Percentiles rank a stretch among this genome's conserved stretches.
Evolutionary conservation across 192 early-diverging fungal genomes (phyloP).

Genomic region (Funneliformis geosporum): DNA sequence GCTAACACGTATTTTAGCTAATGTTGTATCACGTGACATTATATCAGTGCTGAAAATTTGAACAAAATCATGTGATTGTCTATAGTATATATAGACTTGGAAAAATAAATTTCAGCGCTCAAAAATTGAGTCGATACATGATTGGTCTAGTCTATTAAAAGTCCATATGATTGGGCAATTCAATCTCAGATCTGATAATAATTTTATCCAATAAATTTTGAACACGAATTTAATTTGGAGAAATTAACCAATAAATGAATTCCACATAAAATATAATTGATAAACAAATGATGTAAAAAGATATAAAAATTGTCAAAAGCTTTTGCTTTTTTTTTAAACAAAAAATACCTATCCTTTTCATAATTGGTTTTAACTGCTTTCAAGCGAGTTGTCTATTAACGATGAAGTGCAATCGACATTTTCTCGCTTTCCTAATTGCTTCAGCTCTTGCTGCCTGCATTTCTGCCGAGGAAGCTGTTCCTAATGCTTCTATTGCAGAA

Average conservation of each 20-base stretch:
- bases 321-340: too few species aligned
- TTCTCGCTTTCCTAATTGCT: constrained; percentile 21
- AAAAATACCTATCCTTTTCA: background rate
- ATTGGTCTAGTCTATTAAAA: too few species aligned
- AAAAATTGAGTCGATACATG: too few species aligned
- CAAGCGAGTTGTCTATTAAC: constrained; percentile 15
- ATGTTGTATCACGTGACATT: too few species aligned
- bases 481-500: background rate
- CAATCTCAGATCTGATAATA: too few species aligned
- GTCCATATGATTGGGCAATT: too few species aligned
- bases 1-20: too few species aligned
- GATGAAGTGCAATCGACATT: constrained; percentile 17
- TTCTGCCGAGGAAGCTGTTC: constrained; percentile 5
- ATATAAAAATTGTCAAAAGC: too few species aligned
- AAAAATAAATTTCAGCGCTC: too few species aligned
- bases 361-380: constrained; percentile 4
- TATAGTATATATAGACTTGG: too few species aligned
- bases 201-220: background rate
- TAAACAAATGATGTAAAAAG: background rate
- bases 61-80: too few species aligned
- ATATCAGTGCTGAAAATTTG: too few species aligned
- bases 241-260: background rate
- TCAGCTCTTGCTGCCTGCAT: background rate
- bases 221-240: background rate
- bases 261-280: background rate